Percentiles rank a stretch among this genome's conserved stretches.
Conservation (phyloP, 345 rosid species). For the Punica granatum region DNA sequence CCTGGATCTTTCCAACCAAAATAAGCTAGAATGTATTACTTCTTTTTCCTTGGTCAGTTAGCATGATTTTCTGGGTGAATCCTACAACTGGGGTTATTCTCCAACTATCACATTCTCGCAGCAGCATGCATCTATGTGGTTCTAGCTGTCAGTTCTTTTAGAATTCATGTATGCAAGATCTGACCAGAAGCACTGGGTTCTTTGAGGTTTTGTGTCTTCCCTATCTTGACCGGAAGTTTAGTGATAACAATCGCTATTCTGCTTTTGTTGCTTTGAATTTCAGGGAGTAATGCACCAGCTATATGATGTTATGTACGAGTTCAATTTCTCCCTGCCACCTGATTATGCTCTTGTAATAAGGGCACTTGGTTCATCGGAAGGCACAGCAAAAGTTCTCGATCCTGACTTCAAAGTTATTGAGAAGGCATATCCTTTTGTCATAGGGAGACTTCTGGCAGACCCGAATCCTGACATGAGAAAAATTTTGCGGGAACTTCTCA, state of each 20-base stretch:
- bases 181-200: neutral
- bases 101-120: too few relatives aligned
- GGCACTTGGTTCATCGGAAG: constrained; percentile 94
- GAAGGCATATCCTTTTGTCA: constrained; percentile 83
- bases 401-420: constrained; percentile 88
- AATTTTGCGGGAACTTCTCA: constrained; percentile 78
- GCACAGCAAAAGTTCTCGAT: constrained; percentile 87
- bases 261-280: constrained; percentile 15
- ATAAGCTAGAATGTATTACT: neutral
- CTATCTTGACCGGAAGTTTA: neutral
- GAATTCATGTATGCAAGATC: neutral
- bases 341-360: constrained; percentile 92
- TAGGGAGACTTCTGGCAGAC: constrained; percentile 86
- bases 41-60: neutral
- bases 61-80: neutral
- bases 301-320: constrained; percentile 87
- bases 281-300: constrained; percentile 84
- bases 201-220: neutral
- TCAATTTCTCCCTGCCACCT: constrained; percentile 83
- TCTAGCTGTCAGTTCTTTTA: too few relatives aligned
- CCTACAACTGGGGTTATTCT: too few relatives aligned
- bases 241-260: neutral
- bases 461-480: constrained; percentile 94
- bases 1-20: neutral
- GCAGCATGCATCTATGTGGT: neutral